phyloP scores from a whole-genome alignment of 2,329 filamentous ascomycete species.

The Scytalidium lignicola region DNA sequence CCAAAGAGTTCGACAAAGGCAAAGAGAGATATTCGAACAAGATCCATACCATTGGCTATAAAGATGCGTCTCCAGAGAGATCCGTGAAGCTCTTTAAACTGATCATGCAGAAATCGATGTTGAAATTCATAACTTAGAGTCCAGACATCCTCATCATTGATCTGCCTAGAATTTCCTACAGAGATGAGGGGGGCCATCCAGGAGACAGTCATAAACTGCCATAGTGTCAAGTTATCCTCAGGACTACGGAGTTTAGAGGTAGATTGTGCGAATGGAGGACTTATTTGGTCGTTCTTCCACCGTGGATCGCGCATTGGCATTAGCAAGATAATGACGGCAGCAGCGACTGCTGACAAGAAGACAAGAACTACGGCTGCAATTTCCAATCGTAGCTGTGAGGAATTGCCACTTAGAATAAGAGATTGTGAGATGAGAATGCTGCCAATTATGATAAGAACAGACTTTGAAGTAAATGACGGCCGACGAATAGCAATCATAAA shows the following conservation, averaged over 20 bases:
- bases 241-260: slow-evolving; percentile 61
- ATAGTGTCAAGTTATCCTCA: slow-evolving; percentile 73
- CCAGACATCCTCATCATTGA: slow-evolving; percentile 81
- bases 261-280: slow-evolving; percentile 49
- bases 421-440: slow-evolving; percentile 19
- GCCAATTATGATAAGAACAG: slow-evolving; percentile 14
- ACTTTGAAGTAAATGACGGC: slow-evolving; percentile 20
- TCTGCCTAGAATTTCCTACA: slow-evolving; percentile 56
- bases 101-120: slow-evolving; percentile 66
- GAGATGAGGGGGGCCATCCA: slow-evolving; percentile 76
- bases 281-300: slow-evolving; percentile 52
- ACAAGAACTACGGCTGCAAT: slow-evolving; percentile 21
- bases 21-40: slow-evolving; percentile 53
- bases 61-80: slow-evolving; percentile 66
- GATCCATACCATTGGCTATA: slow-evolving; percentile 72
- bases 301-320: slow-evolving; percentile 66
- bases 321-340: slow-evolving; percentile 49
- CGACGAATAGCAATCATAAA: slow-evolving; percentile 16
- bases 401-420: slow-evolving; percentile 26
- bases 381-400: slow-evolving; percentile 9
- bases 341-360: slow-evolving; percentile 37
- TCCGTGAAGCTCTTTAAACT: slow-evolving; percentile 68
- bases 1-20: slow-evolving; percentile 57
- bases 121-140: slow-evolving; percentile 74
- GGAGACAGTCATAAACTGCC: slow-evolving; percentile 79